Evolutionary conservation across 2,329 filamentous ascomycete species (phyloP).

Genomic region (Colletotrichum viniferum): DNA sequence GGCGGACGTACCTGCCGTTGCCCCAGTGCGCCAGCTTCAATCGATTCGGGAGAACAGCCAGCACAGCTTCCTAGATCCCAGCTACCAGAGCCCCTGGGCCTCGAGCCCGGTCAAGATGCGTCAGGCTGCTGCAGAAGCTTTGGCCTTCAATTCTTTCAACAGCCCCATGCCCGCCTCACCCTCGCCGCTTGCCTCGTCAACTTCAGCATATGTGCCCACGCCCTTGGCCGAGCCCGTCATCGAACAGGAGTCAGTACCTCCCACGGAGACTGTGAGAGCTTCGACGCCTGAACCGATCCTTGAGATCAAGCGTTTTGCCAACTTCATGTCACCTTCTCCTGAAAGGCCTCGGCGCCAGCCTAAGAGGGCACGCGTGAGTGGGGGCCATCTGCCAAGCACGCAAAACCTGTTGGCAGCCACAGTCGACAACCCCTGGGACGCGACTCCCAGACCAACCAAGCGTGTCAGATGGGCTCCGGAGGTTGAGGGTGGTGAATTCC

Average conservation of each 20-base stretch:
- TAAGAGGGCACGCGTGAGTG: constrained; percentile 26
- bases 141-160: neutral
- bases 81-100: constrained; percentile 23
- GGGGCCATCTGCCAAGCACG: constrained; percentile 32
- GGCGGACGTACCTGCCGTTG: neutral
- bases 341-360: constrained; percentile 28
- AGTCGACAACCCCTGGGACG: constrained; percentile 37
- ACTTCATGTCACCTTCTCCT: constrained; percentile 57
- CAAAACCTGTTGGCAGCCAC: constrained; percentile 40
- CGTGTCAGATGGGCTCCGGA: constrained; percentile 43
- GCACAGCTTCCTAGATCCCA: neutral
- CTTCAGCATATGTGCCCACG: neutral
- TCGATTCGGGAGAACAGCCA: neutral
- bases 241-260: constrained; percentile 25
- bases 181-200: neutral
- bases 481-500: constrained; percentile 24
- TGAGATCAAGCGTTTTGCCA: constrained; percentile 55
- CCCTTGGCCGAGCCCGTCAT: constrained; percentile 11
- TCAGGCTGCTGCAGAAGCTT: neutral
- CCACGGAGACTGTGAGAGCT: constrained; percentile 29
- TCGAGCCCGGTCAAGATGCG: constrained; percentile 16
- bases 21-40: neutral
- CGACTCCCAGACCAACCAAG: constrained; percentile 26
- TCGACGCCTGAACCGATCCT: constrained; percentile 52
- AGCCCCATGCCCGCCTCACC: neutral